Conservation (phyloP, 208 protist genomes). For the Trypanosomatidae sp. region DNA sequence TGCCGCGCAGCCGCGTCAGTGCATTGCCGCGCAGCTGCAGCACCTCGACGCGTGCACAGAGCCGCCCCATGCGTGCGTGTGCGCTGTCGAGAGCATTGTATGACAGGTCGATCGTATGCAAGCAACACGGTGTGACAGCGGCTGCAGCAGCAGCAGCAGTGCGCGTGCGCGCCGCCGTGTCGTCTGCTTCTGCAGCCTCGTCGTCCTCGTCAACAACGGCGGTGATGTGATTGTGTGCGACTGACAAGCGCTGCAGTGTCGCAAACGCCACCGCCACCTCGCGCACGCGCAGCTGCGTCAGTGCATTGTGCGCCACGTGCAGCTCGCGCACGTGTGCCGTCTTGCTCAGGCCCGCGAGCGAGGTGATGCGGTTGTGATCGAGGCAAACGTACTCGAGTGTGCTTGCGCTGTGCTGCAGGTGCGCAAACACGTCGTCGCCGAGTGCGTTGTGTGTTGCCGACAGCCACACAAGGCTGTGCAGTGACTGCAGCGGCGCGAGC, state of each 20-base stretch:
- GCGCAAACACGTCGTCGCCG: conserved; percentile 23
- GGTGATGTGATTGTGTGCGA: no score
- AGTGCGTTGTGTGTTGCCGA: conserved; percentile 49
- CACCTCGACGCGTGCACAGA: conserved; percentile 34
- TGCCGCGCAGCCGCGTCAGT: conserved; percentile 12
- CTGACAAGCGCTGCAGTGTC: conserved; percentile 4
- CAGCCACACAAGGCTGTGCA: conserved; percentile 41
- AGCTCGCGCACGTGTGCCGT: conserved; percentile 57
- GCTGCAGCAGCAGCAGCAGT: no score
- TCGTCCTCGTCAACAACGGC: no score
- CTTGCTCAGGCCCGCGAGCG: conserved; percentile 24
- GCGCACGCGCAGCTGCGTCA: conserved; percentile 13
- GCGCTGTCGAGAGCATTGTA: no score
- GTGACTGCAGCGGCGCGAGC: conserved; percentile 26
- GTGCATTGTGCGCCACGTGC: conserved; percentile 19
- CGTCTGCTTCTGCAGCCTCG: no score
- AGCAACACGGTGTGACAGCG: no score
- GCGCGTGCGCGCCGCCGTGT: no score
- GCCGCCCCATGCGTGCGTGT: conserved; percentile 9
- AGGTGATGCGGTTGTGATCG: conserved; percentile 37
- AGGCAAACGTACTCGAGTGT: conserved; percentile 53
- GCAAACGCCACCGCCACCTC: conserved; percentile 11
- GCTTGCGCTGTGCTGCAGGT: conserved; percentile 12
- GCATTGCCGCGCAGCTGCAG: conserved; percentile 29
- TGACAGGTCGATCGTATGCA: no score